Evolutionary conservation across 805 yeast genomes (phyloP).

Genomic region (Candida verbasci): DNA sequence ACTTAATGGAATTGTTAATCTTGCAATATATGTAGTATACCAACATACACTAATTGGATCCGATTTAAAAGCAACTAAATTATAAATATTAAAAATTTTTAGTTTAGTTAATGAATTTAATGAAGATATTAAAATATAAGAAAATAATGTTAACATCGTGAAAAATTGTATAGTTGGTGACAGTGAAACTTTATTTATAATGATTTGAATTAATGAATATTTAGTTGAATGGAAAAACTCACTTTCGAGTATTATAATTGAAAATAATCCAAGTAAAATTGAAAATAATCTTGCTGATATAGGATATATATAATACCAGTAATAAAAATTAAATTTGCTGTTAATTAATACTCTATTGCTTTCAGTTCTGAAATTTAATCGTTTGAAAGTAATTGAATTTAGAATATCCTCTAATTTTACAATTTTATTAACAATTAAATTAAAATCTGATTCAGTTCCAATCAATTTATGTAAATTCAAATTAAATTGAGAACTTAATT

Average conservation of each 20-base stretch:
- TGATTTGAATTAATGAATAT: conserved; percentile 54
- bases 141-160: conserved; percentile 39
- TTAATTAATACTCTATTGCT: conserved; percentile 18
- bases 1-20: conserved; percentile 77
- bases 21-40: conserved; percentile 74
- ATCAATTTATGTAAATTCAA: conserved; percentile 46
- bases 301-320: conserved; percentile 45
- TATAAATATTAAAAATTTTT: conserved; percentile 71
- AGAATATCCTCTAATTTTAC: conserved; percentile 54
- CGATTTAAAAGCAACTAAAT: conserved; percentile 64
- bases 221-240: conserved; percentile 70
- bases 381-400: conserved; percentile 28
- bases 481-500: conserved; percentile 49
- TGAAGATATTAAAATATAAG: conserved; percentile 68
- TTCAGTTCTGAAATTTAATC: conserved; percentile 17
- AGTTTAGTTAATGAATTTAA: conserved; percentile 62
- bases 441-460: conserved; percentile 57
- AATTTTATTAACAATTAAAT: conserved; percentile 44
- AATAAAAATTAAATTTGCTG: conserved; percentile 39
- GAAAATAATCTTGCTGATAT: conserved; percentile 40
- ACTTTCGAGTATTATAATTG: conserved; percentile 61
- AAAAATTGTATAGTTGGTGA: conserved; percentile 30
- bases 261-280: conserved; percentile 35
- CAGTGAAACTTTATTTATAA: conserved; percentile 16
- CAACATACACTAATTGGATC: conserved; percentile 74